Base-by-base conservation (phyloP, 805 yeast species). In the Schizosaccharomyces octosporus region DNA sequence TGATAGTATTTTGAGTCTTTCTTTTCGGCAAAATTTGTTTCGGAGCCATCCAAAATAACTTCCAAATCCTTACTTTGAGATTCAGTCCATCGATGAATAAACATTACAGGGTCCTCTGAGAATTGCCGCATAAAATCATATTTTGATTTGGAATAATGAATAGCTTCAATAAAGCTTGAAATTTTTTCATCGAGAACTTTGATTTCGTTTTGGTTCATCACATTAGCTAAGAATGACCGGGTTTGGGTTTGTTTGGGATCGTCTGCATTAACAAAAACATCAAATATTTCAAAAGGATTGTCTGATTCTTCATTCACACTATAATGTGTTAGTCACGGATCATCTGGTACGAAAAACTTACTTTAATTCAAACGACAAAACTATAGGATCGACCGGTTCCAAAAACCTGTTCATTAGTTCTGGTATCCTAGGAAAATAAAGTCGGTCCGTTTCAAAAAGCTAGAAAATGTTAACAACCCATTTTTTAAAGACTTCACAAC, bases 21-120 rank as follows among this genome's bases (percentile, higher is more conserved):
- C 4, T 87, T 95, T 24, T 80, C 76, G 69, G 89, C 97, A 72
- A 90, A 97, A 69, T 82, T 83, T 72, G 82, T 85, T 9, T 89
- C 90, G 66, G 85, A 93, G 11, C 43, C 60, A 36, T 57, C 48
- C 63, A 87, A 79, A 65, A 93, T 76, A 15, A 90, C 85, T 72
- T 85, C 88, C 68, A 93, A 76, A 59, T 90, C 85, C 63, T 87
- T 86, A 17, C 87, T 76, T 70, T 93, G 95, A 55, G 87, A 83
- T 55, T 82, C 84, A 64, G 82, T 75, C 79, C 95, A 85, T 61
- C 80, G 77, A 62, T 82, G 76, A 66, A 93, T 73, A 66, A 87
- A 86, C 29, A 77, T 77, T 3, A 82, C 83, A 0, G 98, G 97
- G 67, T 89, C 81, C 58, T 83, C 77, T 51, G 85, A 76, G 63